Base-by-base conservation (phyloP, 2,329 filamentous ascomycete species). In the Kalmusia sp. region DNA sequence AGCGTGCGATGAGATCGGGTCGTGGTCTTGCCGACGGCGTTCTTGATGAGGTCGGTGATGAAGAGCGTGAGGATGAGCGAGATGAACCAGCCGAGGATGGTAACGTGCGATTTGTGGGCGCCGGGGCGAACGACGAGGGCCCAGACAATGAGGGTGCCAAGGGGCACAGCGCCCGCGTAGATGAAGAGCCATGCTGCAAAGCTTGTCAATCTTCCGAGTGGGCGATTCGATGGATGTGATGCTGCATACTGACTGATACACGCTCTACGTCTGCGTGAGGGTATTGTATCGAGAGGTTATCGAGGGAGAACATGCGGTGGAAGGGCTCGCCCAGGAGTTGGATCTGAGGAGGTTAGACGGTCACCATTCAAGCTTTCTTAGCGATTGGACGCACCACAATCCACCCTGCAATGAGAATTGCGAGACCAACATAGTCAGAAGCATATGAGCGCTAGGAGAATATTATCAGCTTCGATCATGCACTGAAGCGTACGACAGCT, bases 221-320 rank as follows among this genome's bases (percentile, higher is more conserved):
- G 21, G 28, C 22, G 39, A 4, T 27, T 19, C 6, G 27, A 14
- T 17, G 8, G 17, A 9, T 31, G 35, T 21, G 22, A 35, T 6
- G 49, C 19, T 27, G 79, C 87, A 62, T 80, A 89, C 88, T 72
- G 12, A 96, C 87, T 6, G 92, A 82, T 0, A 99, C 95, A 57
- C 92, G 85, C 75, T 99, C 93, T 45, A 89, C 77, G 51, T 89
- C 82, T 19, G 95, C 92, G 76, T 96, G 90, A 0, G 95, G 95
- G 68, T 89, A 97, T 59, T 91, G 88, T 54, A 98, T 92, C 44
- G 86, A 81, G 21, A 90, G 83, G 71, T 98, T 92, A 71, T 92
- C 90, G 57, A 98, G 84, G 59, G 86, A 90, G 78, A 99, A 98
- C 86, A 97, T 90, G 76, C 91, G 92, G 73, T 98, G 92, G 72